phyloP scores from a whole-genome alignment of 306 rosid genomes.

The Rosa multiflora region DNA sequence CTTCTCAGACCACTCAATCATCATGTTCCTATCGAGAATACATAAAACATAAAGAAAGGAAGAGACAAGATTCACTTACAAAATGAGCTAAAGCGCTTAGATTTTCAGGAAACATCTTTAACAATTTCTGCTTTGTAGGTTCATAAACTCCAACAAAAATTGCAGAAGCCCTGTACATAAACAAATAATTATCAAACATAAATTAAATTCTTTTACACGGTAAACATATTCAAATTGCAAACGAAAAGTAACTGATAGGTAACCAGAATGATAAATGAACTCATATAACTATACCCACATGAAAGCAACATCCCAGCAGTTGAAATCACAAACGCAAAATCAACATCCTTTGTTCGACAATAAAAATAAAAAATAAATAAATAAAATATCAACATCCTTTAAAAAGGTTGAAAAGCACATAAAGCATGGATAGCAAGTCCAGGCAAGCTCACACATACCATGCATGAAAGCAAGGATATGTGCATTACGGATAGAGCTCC shows the following conservation, averaged over 20 bases:
- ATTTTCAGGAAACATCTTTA: constrained; percentile 73
- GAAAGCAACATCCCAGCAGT: not conserved
- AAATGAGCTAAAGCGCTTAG: constrained; percentile 84
- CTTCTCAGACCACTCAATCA: too few species aligned
- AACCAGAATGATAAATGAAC: not conserved
- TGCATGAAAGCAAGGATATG: not conserved
- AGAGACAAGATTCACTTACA: constrained; percentile 47
- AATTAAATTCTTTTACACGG: not conserved
- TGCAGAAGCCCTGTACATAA: constrained; percentile 85
- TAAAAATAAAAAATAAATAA: too few species aligned
- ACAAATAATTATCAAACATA: constrained; percentile 14
- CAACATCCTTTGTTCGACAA: not conserved
- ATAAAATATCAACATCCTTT: not conserved
- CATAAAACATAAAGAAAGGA: not conserved
- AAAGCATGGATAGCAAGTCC: not conserved
- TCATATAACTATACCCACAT: not conserved
- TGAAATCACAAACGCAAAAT: not conserved
- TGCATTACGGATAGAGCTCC: not conserved
- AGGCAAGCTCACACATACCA: not conserved
- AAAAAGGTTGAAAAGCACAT: not conserved
- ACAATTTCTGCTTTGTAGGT: constrained; percentile 84
- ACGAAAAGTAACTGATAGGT: not conserved
- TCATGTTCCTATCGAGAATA: too few species aligned
- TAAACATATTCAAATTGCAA: not conserved
- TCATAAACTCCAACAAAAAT: constrained; percentile 91